These are phyloP conservation scores for Cercophora scortea DNA, from an alignment of 495 filamentous ascomycete genomes.

Conservation along the genomic window DNA sequence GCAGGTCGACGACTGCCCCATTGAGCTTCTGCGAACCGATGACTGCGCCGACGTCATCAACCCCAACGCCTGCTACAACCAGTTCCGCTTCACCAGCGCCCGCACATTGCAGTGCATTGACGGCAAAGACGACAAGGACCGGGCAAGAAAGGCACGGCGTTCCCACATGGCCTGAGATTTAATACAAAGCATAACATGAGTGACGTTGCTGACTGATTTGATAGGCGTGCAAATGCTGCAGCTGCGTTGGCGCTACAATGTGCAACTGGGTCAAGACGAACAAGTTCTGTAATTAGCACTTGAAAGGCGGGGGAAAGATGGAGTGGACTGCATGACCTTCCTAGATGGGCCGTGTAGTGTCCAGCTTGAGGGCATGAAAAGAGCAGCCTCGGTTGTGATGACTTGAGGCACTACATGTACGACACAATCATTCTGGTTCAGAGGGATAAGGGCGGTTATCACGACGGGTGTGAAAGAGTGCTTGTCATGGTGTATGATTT, in stretches of 20 bases:
- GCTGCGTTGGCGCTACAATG: constrained; percentile 27
- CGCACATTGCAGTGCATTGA: constrained; percentile 34
- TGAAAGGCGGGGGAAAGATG: too few relatives aligned
- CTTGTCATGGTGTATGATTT: too few relatives aligned
- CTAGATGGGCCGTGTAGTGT: too few relatives aligned
- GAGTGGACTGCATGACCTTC: too few relatives aligned
- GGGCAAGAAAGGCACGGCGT: constrained; percentile 18
- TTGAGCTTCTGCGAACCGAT: constrained; percentile 24
- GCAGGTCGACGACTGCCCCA: constrained; percentile 20
- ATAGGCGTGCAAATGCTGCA: constrained; percentile 32
- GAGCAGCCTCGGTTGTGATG: too few relatives aligned
- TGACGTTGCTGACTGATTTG: not conserved
- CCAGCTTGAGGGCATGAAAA: too few relatives aligned
- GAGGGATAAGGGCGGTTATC: too few relatives aligned
- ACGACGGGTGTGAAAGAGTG: too few relatives aligned
- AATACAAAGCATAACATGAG: not conserved
- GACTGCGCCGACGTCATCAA: constrained; percentile 37
- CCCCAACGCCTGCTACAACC: constrained; percentile 38
- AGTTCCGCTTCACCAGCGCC: constrained; percentile 27
- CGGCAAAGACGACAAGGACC: constrained; percentile 25
- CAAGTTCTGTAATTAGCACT: not conserved
- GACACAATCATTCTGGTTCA: too few relatives aligned
- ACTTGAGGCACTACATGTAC: too few relatives aligned
- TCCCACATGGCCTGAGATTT: not conserved
- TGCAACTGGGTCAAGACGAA: constrained; percentile 25